Conservation (phyloP, 2,329 filamentous ascomycete genomes). For the Fusarium transvaalense region DNA sequence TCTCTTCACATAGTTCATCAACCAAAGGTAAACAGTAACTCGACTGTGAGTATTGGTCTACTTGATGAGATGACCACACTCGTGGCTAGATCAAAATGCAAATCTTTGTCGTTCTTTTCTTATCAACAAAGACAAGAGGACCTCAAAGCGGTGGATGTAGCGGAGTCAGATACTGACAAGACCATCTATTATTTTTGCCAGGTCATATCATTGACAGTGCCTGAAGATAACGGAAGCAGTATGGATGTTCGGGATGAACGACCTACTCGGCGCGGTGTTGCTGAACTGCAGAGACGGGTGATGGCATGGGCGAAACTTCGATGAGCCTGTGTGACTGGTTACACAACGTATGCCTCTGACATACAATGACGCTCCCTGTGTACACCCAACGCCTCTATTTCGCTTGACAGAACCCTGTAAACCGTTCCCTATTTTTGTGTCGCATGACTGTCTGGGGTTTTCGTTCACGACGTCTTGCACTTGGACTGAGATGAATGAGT, state of each 20-base stretch:
- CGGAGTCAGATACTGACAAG: background rate
- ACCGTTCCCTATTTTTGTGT: background rate
- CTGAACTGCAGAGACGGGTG: slow-evolving; percentile 36
- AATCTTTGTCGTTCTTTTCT: background rate
- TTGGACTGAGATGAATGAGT: background rate
- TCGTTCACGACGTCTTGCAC: slow-evolving; percentile 1
- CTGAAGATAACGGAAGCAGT: background rate
- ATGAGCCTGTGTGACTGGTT: slow-evolving; percentile 34
- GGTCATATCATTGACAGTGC: background rate
- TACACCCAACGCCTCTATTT: background rate
- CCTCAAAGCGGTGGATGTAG: background rate
- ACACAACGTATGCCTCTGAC: slow-evolving; percentile 7
- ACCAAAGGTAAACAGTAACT: background rate
- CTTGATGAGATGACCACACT: slow-evolving; percentile 1
- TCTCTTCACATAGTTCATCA: background rate
- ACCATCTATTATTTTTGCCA: background rate
- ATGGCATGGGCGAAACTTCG: slow-evolving; percentile 40
- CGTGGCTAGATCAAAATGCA: background rate
- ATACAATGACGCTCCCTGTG: slow-evolving; percentile 14
- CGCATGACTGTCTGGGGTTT: background rate
- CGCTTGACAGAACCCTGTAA: background rate
- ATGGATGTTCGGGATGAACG: background rate
- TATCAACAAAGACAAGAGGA: background rate
- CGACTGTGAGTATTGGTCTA: background rate
- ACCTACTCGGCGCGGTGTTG: slow-evolving; percentile 5